Percentiles rank a stretch among this genome's conserved stretches.
These are phyloP conservation scores for Scedosporium boydii DNA, from an alignment of 2,329 filamentous ascomycete genomes.

Conservation along the genomic window DNA sequence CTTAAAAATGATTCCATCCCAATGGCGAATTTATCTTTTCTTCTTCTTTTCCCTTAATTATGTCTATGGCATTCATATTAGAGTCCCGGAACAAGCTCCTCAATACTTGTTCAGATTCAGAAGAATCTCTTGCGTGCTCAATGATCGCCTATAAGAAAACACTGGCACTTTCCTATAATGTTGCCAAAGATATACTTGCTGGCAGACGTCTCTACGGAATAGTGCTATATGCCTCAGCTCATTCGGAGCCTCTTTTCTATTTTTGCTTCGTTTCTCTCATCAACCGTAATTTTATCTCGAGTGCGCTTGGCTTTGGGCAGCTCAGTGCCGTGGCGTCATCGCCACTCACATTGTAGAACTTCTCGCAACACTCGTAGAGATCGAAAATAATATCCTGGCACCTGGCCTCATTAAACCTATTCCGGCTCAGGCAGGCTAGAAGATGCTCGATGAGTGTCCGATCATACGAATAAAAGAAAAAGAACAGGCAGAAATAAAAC, in stretches of 20 bases:
- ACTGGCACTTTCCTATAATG: slow-evolving; percentile 56
- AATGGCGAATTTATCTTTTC: slow-evolving; percentile 18
- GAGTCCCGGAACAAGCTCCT: slow-evolving; percentile 95
- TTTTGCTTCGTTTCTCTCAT: neutral
- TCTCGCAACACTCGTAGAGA: slow-evolving; percentile 86
- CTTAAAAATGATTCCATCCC: neutral
- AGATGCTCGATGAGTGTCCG: neutral
- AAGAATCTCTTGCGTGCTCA: slow-evolving; percentile 89
- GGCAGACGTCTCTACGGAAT: slow-evolving; percentile 25
- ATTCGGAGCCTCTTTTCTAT: neutral
- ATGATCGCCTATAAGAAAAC: slow-evolving; percentile 82
- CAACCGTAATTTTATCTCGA: slow-evolving; percentile 37
- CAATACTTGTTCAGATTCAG: slow-evolving; percentile 88
- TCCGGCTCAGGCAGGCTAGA: slow-evolving; percentile 73
- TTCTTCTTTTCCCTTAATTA: slow-evolving; percentile 54
- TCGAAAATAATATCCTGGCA: slow-evolving; percentile 72
- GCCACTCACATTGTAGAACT: slow-evolving; percentile 74
- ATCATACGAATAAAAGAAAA: too few species aligned
- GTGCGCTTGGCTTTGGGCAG: slow-evolving; percentile 73
- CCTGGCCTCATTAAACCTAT: slow-evolving; percentile 75
- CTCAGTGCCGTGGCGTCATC: slow-evolving; percentile 67
- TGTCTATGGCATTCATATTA: slow-evolving; percentile 91
- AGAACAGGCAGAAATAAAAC: neutral
- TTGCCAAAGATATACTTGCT: slow-evolving; percentile 43
- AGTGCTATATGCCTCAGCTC: slow-evolving; percentile 9